Base-by-base conservation (phyloP, 306 rosid genomes). In the Ormosia semicastrata region DNA sequence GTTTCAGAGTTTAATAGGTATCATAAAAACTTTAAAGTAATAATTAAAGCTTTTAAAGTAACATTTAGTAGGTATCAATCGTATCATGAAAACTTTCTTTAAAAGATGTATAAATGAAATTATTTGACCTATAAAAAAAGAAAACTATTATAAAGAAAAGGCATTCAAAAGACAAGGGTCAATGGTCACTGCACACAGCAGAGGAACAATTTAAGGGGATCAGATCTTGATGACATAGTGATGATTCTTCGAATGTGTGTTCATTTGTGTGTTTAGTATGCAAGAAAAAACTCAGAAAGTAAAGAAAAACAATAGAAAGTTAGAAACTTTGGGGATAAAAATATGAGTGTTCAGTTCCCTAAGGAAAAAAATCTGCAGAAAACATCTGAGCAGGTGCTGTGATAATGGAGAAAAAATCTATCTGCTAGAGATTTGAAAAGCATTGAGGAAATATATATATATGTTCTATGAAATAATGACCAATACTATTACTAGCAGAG, bases 151-250 rank as follows among this genome's bases (percentile, higher is more conserved):
- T 7, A 33, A 66, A 60, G 18, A 66, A 77, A 59, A 80, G 67
- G 50, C 75, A 72, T 14, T 57, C 39, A 37, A 66, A 84, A 77
- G 86, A 84, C 73, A 72, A 33, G 47, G 58, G 85, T 83, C 78
- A 80, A 76, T 41, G 58, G 36, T 50, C 58, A 41, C 76, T 56
- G 58, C 56, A 43, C 11, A 41, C 3, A 15, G 40, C 84, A 84
- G 59, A 65, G 70, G 50, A 82, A 71, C 83, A 39, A 56, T 49
- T 44, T 18, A 80, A 66, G 74, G 63, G 43, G 53, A 77, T 44
- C 36, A 70, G 81, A 87, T 82, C 77, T 77, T 72, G 66, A 73
- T 66, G 71, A 37, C 43, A 60, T 29, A 62, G 62, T 56, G 34
- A 52, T 37, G 75, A 72, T 81, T 50, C 74, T 29, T 30, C 8